Conservation (phyloP, 75 land plant genomes). For the Picea sitchensis region DNA sequence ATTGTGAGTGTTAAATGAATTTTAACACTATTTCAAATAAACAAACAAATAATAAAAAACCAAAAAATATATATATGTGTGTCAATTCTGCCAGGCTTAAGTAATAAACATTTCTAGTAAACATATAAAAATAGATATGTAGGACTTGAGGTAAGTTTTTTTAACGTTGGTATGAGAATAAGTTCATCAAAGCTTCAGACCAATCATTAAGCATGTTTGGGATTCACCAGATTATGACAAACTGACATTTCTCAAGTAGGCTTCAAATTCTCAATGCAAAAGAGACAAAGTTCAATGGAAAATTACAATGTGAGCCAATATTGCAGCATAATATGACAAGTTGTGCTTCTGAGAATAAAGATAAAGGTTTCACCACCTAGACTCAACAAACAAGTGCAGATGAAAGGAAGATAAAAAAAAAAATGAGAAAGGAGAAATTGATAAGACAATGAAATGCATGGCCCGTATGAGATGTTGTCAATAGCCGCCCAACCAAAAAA, state of each 20-base stretch:
- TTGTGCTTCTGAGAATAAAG: background rate
- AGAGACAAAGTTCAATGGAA: background rate
- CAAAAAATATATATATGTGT: too few relatives aligned
- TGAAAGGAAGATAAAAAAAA: background rate
- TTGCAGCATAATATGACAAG: background rate
- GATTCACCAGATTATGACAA: background rate
- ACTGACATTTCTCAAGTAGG: background rate
- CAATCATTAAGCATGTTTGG: too few relatives aligned
- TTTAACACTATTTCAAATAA: too few relatives aligned
- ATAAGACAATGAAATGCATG: background rate
- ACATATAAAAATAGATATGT: too few relatives aligned
- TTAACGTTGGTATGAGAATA: too few relatives aligned
- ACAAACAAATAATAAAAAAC: too few relatives aligned
- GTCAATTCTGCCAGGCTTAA: too few relatives aligned
- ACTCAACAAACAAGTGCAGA: background rate
- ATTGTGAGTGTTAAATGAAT: too few relatives aligned
- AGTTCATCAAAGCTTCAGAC: too few relatives aligned
- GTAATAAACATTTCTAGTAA: too few relatives aligned
- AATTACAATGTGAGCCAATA: background rate
- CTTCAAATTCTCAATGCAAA: background rate
- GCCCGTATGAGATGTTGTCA: conserved; percentile 10
- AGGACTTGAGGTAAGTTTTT: too few relatives aligned
- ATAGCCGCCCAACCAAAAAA: conserved; percentile 2
- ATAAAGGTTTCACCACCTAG: background rate
- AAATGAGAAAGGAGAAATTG: background rate